Base-by-base conservation (phyloP, 371 early-diverging fungal genomes). In the Sporodiniella umbellata region DNA sequence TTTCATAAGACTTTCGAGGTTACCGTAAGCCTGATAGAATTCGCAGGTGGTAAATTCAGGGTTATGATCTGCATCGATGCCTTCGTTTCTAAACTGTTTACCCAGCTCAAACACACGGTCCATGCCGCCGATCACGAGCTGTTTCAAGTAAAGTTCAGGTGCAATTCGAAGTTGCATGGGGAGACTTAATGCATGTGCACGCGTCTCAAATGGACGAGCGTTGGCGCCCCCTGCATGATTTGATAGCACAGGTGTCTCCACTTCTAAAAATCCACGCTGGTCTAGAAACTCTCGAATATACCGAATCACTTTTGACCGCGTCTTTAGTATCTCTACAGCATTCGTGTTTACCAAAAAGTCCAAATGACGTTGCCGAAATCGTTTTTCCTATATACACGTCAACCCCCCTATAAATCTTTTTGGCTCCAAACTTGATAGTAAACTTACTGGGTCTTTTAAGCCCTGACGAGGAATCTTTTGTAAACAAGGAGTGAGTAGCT, bases 41-140 rank as follows among this genome's bases (percentile, higher is more conserved):
- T 99, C 99, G 61, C 92, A 92, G 0, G 95, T 92, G 4, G 99
- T 96, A 68, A 99, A 99, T 67, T 99, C 99, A 15, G 99, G 99
- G 58, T 97, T 98, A 56, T 99, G 99, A 30, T 93, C 92, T 10
- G 89, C 81, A 73, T 99, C 99, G 31, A 99, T 89, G 5, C 96
- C 96, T 72, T 99, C 99, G 62, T 99, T 99, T 48, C 99, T 86
- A 65, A 98, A 99, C 66, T 93, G 90, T 65, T 91, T 92, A 31
- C 99, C 99, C 40, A 99, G 83, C 70, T 99, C 99, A 67, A 88
- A 99, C 2, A 99, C 97, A 15, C 91, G 79, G 40, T 96, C 92
- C 11, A 95, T 56, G 8, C 99, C 99, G 33, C 99, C 99, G 52
- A 99, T 84, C 10, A 98, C 93, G 45, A 99, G 78, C 77, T 89